phyloP scores from a whole-genome alignment of 2,329 filamentous ascomycete genomes.

The Periglandula ipomoeae region DNA sequence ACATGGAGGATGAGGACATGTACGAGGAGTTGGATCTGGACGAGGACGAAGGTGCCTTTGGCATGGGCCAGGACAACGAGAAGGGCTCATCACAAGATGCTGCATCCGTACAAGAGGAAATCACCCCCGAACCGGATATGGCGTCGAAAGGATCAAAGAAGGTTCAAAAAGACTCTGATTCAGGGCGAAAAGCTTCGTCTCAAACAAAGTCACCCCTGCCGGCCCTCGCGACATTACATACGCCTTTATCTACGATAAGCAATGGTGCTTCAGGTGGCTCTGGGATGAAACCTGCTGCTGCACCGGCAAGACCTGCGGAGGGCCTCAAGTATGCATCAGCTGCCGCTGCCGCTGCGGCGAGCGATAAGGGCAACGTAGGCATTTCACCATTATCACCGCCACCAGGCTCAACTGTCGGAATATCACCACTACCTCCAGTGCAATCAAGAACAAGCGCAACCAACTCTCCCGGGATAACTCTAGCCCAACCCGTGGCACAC shows the following conservation, averaged over 20 bases:
- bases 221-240: constrained; percentile 83
- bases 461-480: constrained; percentile 42
- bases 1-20: constrained; percentile 86
- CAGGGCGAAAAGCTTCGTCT: constrained; percentile 65
- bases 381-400: constrained; percentile 91
- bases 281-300: constrained; percentile 84
- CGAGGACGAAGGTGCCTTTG: constrained; percentile 83
- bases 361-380: constrained; percentile 78
- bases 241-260: constrained; percentile 52
- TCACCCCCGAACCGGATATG: constrained; percentile 46
- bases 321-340: constrained; percentile 95
- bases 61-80: constrained; percentile 72
- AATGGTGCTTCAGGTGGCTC: constrained; percentile 46
- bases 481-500: constrained; percentile 35
- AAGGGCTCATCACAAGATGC: constrained; percentile 90
- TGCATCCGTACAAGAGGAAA: constrained; percentile 83
- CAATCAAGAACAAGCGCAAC: constrained; percentile 46
- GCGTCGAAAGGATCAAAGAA: constrained; percentile 42
- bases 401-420: constrained; percentile 48
- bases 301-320: constrained; percentile 77
- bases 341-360: constrained; percentile 84
- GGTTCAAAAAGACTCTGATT: constrained; percentile 48
- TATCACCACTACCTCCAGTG: constrained; percentile 39
- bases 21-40: constrained; percentile 92
- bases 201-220: constrained; percentile 92